A percentile compares a stretch with the other conserved stretches of the same genome.
Conservation (phyloP, 2,329 filamentous ascomycete species). For the Fusarium udum region DNA sequence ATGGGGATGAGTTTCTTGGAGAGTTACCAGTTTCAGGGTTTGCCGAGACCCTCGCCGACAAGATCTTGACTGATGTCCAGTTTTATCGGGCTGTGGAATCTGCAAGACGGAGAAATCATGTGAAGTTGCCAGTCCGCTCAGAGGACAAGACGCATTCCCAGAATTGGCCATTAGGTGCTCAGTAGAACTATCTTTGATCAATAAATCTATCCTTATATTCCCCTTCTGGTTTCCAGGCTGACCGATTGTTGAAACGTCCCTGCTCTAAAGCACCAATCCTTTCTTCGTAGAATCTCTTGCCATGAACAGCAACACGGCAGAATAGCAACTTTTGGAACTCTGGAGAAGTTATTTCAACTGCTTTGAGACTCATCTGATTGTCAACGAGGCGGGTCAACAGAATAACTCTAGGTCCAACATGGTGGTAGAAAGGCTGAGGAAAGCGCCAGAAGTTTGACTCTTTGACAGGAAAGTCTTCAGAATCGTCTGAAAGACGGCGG, state of each 20-base stretch:
- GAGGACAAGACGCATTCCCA: background rate
- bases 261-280: slow-evolving; percentile 22
- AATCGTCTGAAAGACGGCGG: background rate
- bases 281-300: slow-evolving; percentile 21
- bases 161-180: background rate
- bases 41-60: background rate
- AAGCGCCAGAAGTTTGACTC: slow-evolving; percentile 14
- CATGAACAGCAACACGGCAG: slow-evolving; percentile 33
- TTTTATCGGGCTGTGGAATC: slow-evolving; percentile 28
- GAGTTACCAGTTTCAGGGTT: background rate
- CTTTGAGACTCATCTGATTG: slow-evolving; percentile 19
- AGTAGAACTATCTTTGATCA: background rate
- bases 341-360: slow-evolving; percentile 9
- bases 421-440: slow-evolving; percentile 28
- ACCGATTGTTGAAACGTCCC: slow-evolving; percentile 24
- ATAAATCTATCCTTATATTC: background rate
- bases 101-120: slow-evolving; percentile 25
- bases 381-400: slow-evolving; percentile 25
- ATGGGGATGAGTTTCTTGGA: background rate
- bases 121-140: slow-evolving; percentile 10
- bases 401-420: slow-evolving; percentile 29
- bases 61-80: slow-evolving; percentile 8
- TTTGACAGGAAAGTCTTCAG: background rate
- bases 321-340: slow-evolving; percentile 36
- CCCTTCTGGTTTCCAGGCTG: background rate